Conservation (phyloP, 768 basidiomycete genomes). For the Solioccasus polychromus region DNA sequence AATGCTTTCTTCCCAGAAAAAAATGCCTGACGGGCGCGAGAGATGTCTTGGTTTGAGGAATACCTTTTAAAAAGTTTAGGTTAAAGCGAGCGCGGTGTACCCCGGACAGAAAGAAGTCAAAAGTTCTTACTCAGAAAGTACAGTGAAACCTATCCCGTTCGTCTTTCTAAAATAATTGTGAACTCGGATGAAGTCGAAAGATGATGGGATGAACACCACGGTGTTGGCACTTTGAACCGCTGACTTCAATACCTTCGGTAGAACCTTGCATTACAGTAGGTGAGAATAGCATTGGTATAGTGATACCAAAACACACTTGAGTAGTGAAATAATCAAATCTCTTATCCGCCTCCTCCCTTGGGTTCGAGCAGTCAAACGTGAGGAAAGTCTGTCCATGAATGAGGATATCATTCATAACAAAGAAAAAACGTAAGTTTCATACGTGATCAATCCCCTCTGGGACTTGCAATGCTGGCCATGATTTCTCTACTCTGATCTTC, state of each 20-base stretch:
- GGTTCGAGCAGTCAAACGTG: conserved; percentile 67
- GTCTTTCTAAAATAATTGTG: conserved; percentile 82
- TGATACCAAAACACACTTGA: conserved; percentile 48
- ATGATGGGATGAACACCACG: conserved; percentile 87
- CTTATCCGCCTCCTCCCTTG: conserved; percentile 80
- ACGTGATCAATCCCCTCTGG: conserved; percentile 85
- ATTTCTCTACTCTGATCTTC: conserved; percentile 65
- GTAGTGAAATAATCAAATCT: conserved; percentile 86
- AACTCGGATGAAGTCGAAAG: conserved; percentile 93
- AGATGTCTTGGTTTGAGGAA: conserved; percentile 91
- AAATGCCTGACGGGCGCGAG: conserved; percentile 89
- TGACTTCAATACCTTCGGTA: conserved; percentile 83
- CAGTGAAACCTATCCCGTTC: conserved; percentile 65
- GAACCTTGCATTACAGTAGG: conserved; percentile 44
- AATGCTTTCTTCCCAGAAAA: conserved; percentile 85
- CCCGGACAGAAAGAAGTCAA: background rate
- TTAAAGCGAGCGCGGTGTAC: background rate
- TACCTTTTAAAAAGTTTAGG: conserved; percentile 53
- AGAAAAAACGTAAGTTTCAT: conserved; percentile 17
- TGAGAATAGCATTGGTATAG: background rate
- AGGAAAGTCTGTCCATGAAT: conserved; percentile 55
- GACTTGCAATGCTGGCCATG: conserved; percentile 73
- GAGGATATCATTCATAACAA: background rate
- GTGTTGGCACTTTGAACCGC: conserved; percentile 92
- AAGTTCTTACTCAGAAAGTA: conserved; percentile 80